Percentiles rank a stretch among this genome's conserved stretches.
Conservation (phyloP, 2,329 filamentous ascomycete species). For the Emericellopsis atlantica region DNA sequence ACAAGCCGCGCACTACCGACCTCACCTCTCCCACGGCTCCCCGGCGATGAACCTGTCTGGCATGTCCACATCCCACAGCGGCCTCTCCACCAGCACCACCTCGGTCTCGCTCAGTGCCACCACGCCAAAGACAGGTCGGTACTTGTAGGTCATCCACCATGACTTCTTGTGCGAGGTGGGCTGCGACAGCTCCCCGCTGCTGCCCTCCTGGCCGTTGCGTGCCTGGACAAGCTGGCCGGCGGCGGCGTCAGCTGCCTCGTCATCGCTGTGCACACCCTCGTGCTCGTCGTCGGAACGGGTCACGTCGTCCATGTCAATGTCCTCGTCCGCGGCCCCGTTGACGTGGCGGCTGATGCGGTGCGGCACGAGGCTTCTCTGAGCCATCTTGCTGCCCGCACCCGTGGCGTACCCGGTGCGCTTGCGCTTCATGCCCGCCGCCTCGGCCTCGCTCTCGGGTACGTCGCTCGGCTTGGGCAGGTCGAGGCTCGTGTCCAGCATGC, state of each 20-base stretch:
- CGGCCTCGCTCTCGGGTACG: constrained; percentile 16
- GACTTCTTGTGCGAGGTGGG: constrained; percentile 13
- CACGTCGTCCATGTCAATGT: background rate
- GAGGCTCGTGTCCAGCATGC: constrained; percentile 77
- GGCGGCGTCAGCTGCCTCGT: constrained; percentile 7
- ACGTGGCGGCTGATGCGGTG: constrained; percentile 26
- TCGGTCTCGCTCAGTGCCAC: constrained; percentile 42
- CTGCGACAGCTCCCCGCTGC: background rate
- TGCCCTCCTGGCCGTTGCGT: background rate
- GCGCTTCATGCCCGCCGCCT: constrained; percentile 25
- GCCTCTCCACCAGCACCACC: constrained; percentile 79
- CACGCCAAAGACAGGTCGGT: constrained; percentile 78
- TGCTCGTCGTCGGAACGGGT: background rate
- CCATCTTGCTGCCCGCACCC: constrained; percentile 42
- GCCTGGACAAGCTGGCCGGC: constrained; percentile 8
- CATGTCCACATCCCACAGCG: constrained; percentile 70
- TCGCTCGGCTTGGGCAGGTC: constrained; percentile 39
- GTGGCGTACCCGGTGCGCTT: constrained; percentile 35
- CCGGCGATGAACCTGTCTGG: constrained; percentile 57
- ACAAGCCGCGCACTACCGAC: too few species aligned
- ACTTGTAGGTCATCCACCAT: constrained; percentile 83
- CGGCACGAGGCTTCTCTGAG: constrained; percentile 28
- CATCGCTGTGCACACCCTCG: background rate
- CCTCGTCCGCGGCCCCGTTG: constrained; percentile 13
- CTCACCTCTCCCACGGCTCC: constrained; percentile 32